Conservation (phyloP, 139 green algal species). For the Chlamydomonas incerta region DNA sequence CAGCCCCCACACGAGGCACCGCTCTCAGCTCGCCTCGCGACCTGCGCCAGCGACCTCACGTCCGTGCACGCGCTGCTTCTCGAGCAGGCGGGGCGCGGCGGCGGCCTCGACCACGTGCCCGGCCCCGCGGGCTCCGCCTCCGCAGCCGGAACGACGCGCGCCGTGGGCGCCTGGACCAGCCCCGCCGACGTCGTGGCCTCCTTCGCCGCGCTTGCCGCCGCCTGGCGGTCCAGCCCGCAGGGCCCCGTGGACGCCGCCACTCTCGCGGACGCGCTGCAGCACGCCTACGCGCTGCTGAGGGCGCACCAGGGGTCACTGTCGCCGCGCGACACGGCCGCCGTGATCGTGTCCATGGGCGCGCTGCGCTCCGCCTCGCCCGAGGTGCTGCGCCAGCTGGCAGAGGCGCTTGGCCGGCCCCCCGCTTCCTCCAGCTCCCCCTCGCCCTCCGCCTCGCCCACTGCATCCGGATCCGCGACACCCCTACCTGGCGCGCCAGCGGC, state of each 20-base stretch:
- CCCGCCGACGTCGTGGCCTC: neutral
- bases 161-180: too few relatives aligned
- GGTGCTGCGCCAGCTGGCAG: constrained; percentile 16
- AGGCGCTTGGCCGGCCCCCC: neutral
- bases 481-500: too few relatives aligned
- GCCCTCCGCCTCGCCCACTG: neutral
- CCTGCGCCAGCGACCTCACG: neutral
- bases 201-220: neutral
- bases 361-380: constrained; percentile 10
- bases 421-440: neutral
- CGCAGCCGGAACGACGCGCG: too few relatives aligned
- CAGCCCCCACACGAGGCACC: neutral
- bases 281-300: constrained; percentile 7
- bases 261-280: constrained; percentile 1
- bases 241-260: neutral
- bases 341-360: neutral
- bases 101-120: too few relatives aligned
- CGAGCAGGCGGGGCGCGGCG: neutral
- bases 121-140: too few relatives aligned
- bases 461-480: neutral
- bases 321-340: neutral
- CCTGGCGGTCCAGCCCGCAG: neutral
- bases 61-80: constrained; percentile 11
- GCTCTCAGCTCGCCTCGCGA: neutral
- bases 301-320: neutral